Percentiles rank a stretch among this genome's conserved stretches.
phyloP scores from a whole-genome alignment of 441 rosid genomes.

The Aquilaria agallochum region DNA sequence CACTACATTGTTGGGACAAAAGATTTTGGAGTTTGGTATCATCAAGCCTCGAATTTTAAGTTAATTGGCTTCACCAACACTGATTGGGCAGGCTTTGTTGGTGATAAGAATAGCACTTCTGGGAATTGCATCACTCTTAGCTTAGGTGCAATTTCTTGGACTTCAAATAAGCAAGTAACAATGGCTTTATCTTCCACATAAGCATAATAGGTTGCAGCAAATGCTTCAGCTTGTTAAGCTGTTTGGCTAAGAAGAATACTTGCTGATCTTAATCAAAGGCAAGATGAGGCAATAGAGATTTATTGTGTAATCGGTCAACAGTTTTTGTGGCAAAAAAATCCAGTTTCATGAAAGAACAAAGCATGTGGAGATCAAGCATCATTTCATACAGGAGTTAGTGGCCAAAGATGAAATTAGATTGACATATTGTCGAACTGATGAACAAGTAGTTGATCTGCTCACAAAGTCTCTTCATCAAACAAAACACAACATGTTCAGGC shows the following conservation, averaged over 20 bases:
- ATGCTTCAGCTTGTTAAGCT: no score
- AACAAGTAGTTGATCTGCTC: neutral
- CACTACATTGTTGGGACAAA: no score
- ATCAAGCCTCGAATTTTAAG: neutral
- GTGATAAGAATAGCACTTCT: slow-evolving; percentile 2
- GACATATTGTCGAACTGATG: neutral
- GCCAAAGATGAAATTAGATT: neutral
- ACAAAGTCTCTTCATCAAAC: neutral
- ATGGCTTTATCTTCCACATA: neutral
- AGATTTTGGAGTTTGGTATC: no score
- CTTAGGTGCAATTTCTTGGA: neutral
- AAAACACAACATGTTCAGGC: no score
- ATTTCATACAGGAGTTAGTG: neutral
- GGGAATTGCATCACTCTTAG: neutral
- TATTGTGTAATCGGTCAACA: no score
- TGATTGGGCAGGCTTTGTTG: slow-evolving; percentile 3
- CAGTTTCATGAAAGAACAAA: neutral
- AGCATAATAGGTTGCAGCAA: neutral
- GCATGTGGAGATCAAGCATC: neutral
- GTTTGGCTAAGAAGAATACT: no score
- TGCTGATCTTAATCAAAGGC: no score
- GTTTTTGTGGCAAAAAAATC: neutral
- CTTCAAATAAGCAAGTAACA: neutral
- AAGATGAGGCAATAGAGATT: no score
- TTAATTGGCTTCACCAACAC: neutral